Base-by-base conservation (phyloP, 1,284 basidiomycete species). In the Cystobasidium pallidum region DNA sequence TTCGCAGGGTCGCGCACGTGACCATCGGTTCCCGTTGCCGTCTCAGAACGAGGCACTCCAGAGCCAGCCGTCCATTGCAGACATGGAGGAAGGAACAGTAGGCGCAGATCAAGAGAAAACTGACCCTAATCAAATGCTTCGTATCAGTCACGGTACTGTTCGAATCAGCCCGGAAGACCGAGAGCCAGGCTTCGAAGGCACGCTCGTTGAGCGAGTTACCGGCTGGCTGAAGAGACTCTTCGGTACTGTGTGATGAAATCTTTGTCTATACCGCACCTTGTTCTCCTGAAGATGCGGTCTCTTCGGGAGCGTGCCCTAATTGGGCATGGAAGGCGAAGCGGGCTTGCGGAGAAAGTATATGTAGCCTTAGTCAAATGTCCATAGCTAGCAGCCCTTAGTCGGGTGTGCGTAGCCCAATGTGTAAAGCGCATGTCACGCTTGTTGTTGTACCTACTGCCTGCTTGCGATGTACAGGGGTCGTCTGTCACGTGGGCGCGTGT, bases 161-260 rank as follows among this genome's bases (percentile, higher is more conserved):
- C n/a, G 32, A 24, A 24, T 71, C 24, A 63, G 57, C 36, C 41
- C 45, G 19, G 61, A 63, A 57, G 39, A 47, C 30, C 28, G 68
- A 21, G 39, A 51, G 34, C 30, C 24, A 4, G 61, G 68, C 19
- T 71, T 36, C 19, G 68, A 71, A 47, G 68, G 68, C 19, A 39
- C 59, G 15, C 32, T 71, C 3, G 61, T 71, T n/a, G 59, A 71
- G 41, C 28, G 68, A 41, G 61, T 71, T 6, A 34, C 43, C 2
- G 49, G 58, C 24, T 71, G 68, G 68, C 24, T 71, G 28, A 63
- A 32, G 24, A 41, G 68, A 15, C 21, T 71, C 0, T 57, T 71
- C n/a, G 45, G 58, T 8, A 58, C 15, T 34, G 62, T 52, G 10
- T 49, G 45, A 65, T 4, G 7, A 15, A 10, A 19, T n/a, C 2